Base-by-base conservation (phyloP, 139 green algal genomes). In the Closterium sp. region DNA sequence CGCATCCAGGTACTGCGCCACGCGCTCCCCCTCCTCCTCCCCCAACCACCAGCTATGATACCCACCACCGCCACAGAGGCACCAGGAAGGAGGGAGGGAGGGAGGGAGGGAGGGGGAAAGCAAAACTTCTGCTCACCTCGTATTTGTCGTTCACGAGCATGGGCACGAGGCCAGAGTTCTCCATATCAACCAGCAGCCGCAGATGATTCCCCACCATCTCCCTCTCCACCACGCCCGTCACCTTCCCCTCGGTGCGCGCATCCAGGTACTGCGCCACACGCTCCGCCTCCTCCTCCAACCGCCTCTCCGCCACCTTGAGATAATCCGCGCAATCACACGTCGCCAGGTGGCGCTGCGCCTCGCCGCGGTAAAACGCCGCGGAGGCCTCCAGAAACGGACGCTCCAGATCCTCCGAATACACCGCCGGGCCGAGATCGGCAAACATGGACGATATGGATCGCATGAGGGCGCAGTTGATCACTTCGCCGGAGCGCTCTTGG, bases 371-470 rank as follows among this genome's bases (percentile, higher is more conserved):
- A 92, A 99, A 99, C 30, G 97, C 97, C 6, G 96, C 91, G 1
- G 98, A 97, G 9, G 93, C 95, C 31, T 95, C 94, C 24, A 99
- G 94, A 95, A 99, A 99, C 50, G 95, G 19, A 99, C 94, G 95
- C 96, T 99, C 98, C 96, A 99, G 98, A 70, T 99, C 98, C 31
- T 98, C 96, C 38, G 94, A 91, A 86, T 96, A 96, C 38, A 98
- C 97, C 31, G 91, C 29, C 29, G 95, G 95, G 29, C 97, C 98
- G 73, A 99, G 95, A 88, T 99, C 98, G 38, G 97, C 95, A 84
- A 99, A 95, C 98, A 99, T 99, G 95, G 97, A 95, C 7, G 96
- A 98, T 84, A 97, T 96, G 27, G 95, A 93, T 24, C 96, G 95
- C 45, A 99, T 94, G n/a, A 99, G 96, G 0, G 90, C 45, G 19